Evolutionary conservation across 2,329 filamentous ascomycete genomes (phyloP).

Genomic region (Knufia petricola): DNA sequence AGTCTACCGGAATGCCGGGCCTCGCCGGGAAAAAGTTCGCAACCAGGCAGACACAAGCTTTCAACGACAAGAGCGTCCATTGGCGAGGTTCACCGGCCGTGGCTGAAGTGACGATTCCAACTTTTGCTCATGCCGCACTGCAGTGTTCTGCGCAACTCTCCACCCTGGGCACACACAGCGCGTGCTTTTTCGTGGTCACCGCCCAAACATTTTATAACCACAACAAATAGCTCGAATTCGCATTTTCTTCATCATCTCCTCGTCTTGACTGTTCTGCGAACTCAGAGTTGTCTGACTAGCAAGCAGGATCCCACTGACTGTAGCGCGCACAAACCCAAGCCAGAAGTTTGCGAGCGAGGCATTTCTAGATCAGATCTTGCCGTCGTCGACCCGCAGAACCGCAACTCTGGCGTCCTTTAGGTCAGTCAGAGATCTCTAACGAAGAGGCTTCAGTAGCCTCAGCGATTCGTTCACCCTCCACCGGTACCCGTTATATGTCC

Average conservation of each 20-base stretch:
- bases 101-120: background rate
- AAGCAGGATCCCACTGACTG: background rate
- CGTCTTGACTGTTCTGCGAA: background rate
- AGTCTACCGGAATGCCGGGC: too few species aligned
- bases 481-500: conserved; percentile 59
- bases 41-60: conserved; percentile 4
- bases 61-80: background rate
- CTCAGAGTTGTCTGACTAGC: background rate
- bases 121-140: background rate
- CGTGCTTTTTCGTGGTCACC: background rate
- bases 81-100: background rate
- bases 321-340: background rate
- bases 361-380: background rate
- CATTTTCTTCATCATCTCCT: background rate
- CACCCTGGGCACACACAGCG: conserved; percentile 1
- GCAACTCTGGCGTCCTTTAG: conserved; percentile 6
- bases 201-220: background rate
- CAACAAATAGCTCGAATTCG: conserved; percentile 1
- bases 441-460: conserved; percentile 6
- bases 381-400: background rate
- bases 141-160: background rate
- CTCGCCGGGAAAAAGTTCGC: background rate
- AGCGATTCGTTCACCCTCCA: conserved; percentile 27
- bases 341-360: conserved; percentile 3
- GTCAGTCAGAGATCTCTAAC: conserved; percentile 1